Evolutionary conservation across 768 basidiomycete genomes (phyloP).

Genomic region (Pulveroboletus sp.): DNA sequence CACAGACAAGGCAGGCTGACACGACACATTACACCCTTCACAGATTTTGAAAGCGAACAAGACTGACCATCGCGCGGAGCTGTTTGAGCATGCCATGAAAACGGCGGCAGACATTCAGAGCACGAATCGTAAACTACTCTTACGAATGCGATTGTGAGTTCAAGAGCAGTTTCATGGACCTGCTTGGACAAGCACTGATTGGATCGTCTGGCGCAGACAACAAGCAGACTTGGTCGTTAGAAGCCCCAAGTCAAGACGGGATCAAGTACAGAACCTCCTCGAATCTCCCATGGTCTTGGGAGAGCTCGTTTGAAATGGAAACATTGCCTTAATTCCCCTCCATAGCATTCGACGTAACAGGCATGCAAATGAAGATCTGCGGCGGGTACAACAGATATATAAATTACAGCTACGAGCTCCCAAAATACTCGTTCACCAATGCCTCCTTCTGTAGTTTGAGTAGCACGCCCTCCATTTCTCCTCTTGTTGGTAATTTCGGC

Average conservation of each 20-base stretch:
- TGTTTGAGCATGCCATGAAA: slow-evolving; percentile 73
- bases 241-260: slow-evolving; percentile 44
- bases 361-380: neutral
- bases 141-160: slow-evolving; percentile 78
- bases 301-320: slow-evolving; percentile 10
- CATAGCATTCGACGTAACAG: neutral
- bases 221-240: slow-evolving; percentile 77
- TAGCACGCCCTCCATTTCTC: slow-evolving; percentile 76
- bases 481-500: slow-evolving; percentile 68
- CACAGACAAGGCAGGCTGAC: neutral
- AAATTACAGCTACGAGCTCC: slow-evolving; percentile 29
- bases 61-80: slow-evolving; percentile 69
- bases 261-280: slow-evolving; percentile 13
- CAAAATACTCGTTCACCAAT: slow-evolving; percentile 74
- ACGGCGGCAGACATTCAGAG: slow-evolving; percentile 66
- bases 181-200: neutral
- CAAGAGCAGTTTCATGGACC: neutral
- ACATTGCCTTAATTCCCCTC: neutral
- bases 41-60: slow-evolving; percentile 79
- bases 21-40: neutral
- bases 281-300: slow-evolving; percentile 16
- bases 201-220: slow-evolving; percentile 45
- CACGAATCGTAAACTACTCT: slow-evolving; percentile 70
- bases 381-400: slow-evolving; percentile 6
- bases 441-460: slow-evolving; percentile 76